Conservation (phyloP, 805 yeast genomes). For the Hanseniaspora singularis region DNA sequence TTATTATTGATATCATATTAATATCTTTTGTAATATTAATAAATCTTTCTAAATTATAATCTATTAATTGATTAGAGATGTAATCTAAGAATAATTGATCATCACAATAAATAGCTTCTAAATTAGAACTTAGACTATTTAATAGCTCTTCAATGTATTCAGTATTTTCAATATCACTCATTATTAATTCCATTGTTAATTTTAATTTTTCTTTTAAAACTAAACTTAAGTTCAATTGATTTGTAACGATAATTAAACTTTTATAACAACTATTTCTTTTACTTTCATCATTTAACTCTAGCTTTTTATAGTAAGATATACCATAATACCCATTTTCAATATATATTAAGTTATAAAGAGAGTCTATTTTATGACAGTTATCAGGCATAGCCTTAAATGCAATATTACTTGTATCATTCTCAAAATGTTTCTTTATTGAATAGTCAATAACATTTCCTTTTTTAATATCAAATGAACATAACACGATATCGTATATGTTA, state of each 20-base stretch:
- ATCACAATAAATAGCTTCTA: not conserved
- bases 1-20: not conserved
- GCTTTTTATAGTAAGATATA: conserved; percentile 9
- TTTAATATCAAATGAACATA: conserved; percentile 12
- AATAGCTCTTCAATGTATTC: not conserved
- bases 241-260: conserved; percentile 5
- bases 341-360: conserved; percentile 6
- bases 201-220: conserved; percentile 6
- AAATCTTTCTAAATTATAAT: conserved; percentile 1
- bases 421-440: not conserved
- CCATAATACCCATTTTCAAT: conserved; percentile 5
- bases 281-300: not conserved
- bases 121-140: not conserved
- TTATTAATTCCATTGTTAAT: conserved; percentile 12
- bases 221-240: conserved; percentile 2
- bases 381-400: conserved; percentile 14
- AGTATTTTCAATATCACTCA: not conserved
- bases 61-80: conserved; percentile 8
- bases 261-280: conserved; percentile 12
- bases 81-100: conserved; percentile 8
- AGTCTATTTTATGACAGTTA: conserved; percentile 7
- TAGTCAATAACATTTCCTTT: conserved; percentile 13
- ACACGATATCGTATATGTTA: conserved; percentile 6
- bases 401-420: not conserved
- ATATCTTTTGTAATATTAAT: not conserved